phyloP scores from a whole-genome alignment of 345 rosid species.

The Hirschfeldia incana region DNA sequence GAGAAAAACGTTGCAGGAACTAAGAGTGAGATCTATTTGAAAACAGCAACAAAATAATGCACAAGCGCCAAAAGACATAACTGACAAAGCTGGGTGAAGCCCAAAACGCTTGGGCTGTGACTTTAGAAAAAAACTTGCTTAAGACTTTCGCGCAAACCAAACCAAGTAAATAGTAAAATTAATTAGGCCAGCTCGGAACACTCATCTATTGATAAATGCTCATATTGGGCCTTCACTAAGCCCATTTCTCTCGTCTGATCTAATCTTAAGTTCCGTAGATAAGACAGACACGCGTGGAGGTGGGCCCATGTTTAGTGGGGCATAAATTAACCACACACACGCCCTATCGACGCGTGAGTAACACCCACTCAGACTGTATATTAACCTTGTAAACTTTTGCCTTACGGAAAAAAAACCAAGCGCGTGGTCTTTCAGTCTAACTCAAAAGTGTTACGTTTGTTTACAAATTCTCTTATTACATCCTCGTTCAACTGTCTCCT shows the following conservation, averaged over 20 bases:
- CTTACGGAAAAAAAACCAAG: background rate
- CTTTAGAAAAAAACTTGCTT: background rate
- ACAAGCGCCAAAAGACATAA: background rate
- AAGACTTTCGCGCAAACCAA: background rate
- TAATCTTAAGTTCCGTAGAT: constrained; percentile 6
- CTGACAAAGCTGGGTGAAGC: background rate
- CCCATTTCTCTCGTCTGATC: background rate
- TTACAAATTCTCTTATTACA: background rate
- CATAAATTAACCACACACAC: background rate
- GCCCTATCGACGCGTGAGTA: constrained; percentile 1
- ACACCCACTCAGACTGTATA: background rate
- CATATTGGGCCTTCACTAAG: background rate
- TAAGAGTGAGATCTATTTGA: background rate
- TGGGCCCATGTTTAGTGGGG: background rate
- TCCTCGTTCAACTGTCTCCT: background rate
- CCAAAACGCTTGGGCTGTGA: background rate
- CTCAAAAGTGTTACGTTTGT: background rate
- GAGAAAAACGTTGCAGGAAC: background rate
- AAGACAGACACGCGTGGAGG: constrained; percentile 26
- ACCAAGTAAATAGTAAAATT: background rate
- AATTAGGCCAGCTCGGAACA: background rate
- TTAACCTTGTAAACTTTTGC: background rate
- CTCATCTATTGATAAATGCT: background rate
- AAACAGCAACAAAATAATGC: background rate
- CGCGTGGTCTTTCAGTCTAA: constrained; percentile 11